A percentile compares a stretch with the other conserved stretches of the same genome.
Evolutionary conservation across 768 basidiomycete species (phyloP).

Genomic region (Hortiboletus flavorubellus): DNA sequence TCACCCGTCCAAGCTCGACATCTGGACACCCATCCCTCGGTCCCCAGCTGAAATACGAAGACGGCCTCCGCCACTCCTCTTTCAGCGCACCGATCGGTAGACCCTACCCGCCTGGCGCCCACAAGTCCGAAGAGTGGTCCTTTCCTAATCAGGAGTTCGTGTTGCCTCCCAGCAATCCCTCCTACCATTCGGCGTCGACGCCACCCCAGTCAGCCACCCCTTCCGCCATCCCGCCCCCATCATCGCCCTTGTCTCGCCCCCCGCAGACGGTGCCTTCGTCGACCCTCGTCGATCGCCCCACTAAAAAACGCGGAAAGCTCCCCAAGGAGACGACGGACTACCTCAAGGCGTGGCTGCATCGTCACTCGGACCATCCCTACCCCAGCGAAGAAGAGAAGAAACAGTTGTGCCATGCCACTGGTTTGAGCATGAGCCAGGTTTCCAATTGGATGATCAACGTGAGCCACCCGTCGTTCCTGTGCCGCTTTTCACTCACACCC

Average conservation of each 20-base stretch:
- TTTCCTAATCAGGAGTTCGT: conserved; percentile 62
- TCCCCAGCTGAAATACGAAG: conserved; percentile 65
- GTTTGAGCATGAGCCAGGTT: conserved; percentile 84
- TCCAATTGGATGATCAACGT: conserved; percentile 95
- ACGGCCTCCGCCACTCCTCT: conserved; percentile 64
- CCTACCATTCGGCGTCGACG: conserved; percentile 27
- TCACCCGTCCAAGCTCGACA: conserved; percentile 67
- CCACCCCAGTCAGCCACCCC: conserved; percentile 37
- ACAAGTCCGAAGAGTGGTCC: conserved; percentile 69
- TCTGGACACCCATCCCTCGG: conserved; percentile 52
- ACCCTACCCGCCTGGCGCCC: conserved; percentile 39
- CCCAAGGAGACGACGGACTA: conserved; percentile 90
- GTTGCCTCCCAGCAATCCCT: conserved; percentile 30
- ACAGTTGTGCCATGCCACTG: conserved; percentile 80
- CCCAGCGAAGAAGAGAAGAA: conserved; percentile 91
- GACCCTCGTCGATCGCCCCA: conserved; percentile 69
- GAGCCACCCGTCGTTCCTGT: conserved; percentile 27
- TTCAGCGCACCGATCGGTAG: conserved; percentile 58
- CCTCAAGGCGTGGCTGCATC: conserved; percentile 84
- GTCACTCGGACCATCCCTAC: conserved; percentile 87
- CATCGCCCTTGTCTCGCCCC: conserved; percentile 46
- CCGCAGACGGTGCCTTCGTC: conserved; percentile 51
- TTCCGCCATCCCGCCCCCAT: conserved; percentile 38
- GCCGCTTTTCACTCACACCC: conserved; percentile 12
- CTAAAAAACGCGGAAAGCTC: conserved; percentile 81